These are phyloP conservation scores for Neonothopanus nambi DNA, from an alignment of 1,284 basidiomycete species.

Conservation along the genomic window DNA sequence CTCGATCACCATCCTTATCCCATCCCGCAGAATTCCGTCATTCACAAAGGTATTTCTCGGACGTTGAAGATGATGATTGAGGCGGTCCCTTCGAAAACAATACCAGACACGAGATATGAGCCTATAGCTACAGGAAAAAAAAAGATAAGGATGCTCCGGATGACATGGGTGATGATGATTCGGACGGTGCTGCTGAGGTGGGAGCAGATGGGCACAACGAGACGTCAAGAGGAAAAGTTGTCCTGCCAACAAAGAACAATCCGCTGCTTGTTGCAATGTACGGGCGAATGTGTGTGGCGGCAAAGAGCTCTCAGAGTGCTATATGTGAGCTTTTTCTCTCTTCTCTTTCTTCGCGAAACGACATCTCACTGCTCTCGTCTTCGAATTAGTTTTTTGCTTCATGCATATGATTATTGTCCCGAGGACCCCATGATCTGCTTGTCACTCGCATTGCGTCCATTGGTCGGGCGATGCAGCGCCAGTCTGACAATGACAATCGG, in stretches of 20 bases:
- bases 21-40: too few species aligned
- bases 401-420: constrained; percentile 83
- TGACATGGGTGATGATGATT: constrained; percentile 14
- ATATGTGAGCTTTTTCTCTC: constrained; percentile 63
- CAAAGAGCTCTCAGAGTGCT: constrained; percentile 88
- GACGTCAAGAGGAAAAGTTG: constrained; percentile 18
- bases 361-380: too few species aligned
- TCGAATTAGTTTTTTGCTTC: constrained; percentile 71
- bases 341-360: neutral
- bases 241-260: constrained; percentile 70
- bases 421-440: constrained; percentile 87
- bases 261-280: constrained; percentile 81
- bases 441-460: constrained; percentile 83
- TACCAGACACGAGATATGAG: constrained; percentile 58
- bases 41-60: too few species aligned
- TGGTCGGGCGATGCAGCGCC: constrained; percentile 89
- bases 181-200: constrained; percentile 3
- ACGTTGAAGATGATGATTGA: too few species aligned
- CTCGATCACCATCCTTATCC: too few species aligned
- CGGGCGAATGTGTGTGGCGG: constrained; percentile 82
- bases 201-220: neutral
- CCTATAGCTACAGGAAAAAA: constrained; percentile 23
- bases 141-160: constrained; percentile 21
- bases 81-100: too few species aligned
- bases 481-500: constrained; percentile 92